phyloP scores from a whole-genome alignment of 2,329 filamentous ascomycete genomes.

The Fusarium euwallaceae region DNA sequence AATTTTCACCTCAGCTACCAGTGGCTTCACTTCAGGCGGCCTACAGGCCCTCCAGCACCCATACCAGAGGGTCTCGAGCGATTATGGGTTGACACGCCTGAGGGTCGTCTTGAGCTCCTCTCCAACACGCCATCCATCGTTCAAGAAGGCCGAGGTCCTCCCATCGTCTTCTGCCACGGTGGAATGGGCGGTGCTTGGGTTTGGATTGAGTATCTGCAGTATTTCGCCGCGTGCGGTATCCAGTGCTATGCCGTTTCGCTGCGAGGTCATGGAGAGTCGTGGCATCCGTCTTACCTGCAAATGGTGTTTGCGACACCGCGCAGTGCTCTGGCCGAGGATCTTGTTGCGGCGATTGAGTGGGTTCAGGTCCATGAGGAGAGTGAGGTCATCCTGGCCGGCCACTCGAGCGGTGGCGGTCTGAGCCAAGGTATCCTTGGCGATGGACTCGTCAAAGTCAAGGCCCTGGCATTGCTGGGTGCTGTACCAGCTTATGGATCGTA shows the following conservation, averaged over 20 bases:
- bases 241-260: constrained; percentile 66
- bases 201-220: constrained; percentile 66
- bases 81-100: constrained; percentile 58
- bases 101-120: constrained; percentile 64
- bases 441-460: constrained; percentile 55
- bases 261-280: constrained; percentile 66
- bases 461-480: constrained; percentile 60
- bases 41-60: constrained; percentile 36
- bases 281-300: constrained; percentile 61
- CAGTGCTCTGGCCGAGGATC: constrained; percentile 58
- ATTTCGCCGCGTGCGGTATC: constrained; percentile 58
- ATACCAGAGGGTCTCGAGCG: constrained; percentile 57
- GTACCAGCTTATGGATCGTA: constrained; percentile 59
- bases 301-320: constrained; percentile 63
- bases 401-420: constrained; percentile 65
- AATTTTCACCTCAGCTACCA: constrained; percentile 45
- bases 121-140: constrained; percentile 51
- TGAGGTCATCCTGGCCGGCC: constrained; percentile 61
- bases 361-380: constrained; percentile 47
- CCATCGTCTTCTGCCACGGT: constrained; percentile 67
- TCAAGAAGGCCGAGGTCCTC: constrained; percentile 37
- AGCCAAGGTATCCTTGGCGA: constrained; percentile 63
- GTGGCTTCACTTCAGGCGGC: constrained; percentile 44
- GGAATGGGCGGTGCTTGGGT: constrained; percentile 67
- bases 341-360: constrained; percentile 57